Conservation (phyloP, 1,284 basidiomycete species). For the Volvariella surrecta region DNA sequence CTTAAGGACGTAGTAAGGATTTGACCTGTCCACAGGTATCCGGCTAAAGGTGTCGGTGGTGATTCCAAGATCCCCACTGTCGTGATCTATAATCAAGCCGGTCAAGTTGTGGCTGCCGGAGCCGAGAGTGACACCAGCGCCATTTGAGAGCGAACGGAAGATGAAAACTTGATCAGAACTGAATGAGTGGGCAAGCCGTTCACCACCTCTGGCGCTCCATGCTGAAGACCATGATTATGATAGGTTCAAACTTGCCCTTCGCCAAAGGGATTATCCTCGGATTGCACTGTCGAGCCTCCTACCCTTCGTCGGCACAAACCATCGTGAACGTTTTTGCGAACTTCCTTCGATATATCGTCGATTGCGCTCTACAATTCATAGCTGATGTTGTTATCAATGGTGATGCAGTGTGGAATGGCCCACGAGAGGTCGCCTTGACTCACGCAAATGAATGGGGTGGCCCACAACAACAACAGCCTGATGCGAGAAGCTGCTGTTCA, state of each 20-base stretch:
- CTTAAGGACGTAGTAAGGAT: neutral
- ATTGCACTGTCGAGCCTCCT: neutral
- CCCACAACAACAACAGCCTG: conserved; percentile 7
- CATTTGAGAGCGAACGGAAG: neutral
- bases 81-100: neutral
- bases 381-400: conserved; percentile 5
- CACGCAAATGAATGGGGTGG: conserved; percentile 14
- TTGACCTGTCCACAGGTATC: neutral
- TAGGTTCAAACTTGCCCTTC: conserved; percentile 13
- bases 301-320: neutral
- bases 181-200: neutral
- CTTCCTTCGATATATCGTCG: conserved; percentile 6
- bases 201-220: neutral
- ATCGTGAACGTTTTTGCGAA: neutral
- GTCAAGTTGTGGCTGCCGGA: neutral
- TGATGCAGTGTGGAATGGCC: neutral
- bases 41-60: neutral
- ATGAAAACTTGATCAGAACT: neutral
- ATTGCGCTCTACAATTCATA: conserved; percentile 6
- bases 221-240: neutral
- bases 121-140: neutral
- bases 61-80: neutral
- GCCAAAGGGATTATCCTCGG: conserved; percentile 2
- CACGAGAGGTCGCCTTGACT: conserved; percentile 11
- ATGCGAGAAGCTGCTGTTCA: conserved; percentile 10